Percentiles rank a stretch among this genome's conserved stretches.
Evolutionary conservation across 2,329 filamentous ascomycete genomes (phyloP).

Genomic region (Calonectria hongkongensis): DNA sequence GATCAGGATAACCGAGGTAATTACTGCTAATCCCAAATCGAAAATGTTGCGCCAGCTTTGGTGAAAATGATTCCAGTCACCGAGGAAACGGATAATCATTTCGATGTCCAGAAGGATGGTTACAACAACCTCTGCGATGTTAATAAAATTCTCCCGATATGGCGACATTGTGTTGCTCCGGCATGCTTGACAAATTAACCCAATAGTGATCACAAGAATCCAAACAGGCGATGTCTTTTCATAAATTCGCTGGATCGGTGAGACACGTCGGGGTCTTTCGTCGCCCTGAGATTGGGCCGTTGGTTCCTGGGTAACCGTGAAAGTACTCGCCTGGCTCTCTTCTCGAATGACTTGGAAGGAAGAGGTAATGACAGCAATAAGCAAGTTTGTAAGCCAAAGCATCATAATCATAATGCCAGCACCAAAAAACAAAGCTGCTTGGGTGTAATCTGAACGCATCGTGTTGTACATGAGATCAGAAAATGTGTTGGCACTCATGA

Average conservation of each 20-base stretch:
- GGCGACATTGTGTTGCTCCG: conserved; percentile 85
- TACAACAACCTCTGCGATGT: conserved; percentile 82
- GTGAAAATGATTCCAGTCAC: conserved; percentile 89
- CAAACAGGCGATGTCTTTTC: conserved; percentile 85
- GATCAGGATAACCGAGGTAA: conserved; percentile 89
- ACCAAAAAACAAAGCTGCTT: conserved; percentile 86
- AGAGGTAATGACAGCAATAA: conserved; percentile 97
- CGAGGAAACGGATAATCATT: conserved; percentile 85
- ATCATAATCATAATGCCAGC: conserved; percentile 91
- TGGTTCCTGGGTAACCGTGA: conserved; percentile 82
- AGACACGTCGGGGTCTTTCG: conserved; percentile 61
- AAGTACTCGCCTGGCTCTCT: conserved; percentile 95
- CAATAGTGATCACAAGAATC: conserved; percentile 87
- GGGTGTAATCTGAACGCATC: conserved; percentile 91
- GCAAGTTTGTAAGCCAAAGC: conserved; percentile 95
- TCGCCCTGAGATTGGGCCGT: conserved; percentile 61
- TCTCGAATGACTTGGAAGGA: conserved; percentile 99
- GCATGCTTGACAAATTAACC: conserved; percentile 85
- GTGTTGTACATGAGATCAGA: conserved; percentile 96
- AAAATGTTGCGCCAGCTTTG: conserved; percentile 83
- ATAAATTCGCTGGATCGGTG: conserved; percentile 81
- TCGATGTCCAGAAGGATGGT: conserved; percentile 88
- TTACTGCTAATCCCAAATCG: conserved; percentile 86
- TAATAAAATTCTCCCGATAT: conserved; percentile 78
- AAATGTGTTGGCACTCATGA: conserved; percentile 99